These are phyloP conservation scores for Lasiodiplodia theobromae DNA, from an alignment of 2,329 filamentous ascomycete species.

Conservation along the genomic window DNA sequence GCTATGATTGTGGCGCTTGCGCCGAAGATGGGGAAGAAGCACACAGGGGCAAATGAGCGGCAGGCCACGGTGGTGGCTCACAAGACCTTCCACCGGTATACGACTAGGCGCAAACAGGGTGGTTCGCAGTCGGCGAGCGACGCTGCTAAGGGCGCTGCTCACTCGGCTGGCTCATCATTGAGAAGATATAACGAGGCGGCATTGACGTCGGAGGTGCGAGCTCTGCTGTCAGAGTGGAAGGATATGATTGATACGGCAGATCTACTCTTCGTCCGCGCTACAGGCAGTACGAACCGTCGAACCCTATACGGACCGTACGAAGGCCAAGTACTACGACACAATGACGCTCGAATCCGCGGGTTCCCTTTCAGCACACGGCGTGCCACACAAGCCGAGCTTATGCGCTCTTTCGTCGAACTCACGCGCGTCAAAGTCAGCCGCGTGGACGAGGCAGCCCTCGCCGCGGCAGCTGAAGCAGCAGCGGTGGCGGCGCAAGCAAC, in stretches of 20 bases:
- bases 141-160: conserved; percentile 88
- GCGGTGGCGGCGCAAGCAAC: conserved; percentile 45
- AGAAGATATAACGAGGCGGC: conserved; percentile 95
- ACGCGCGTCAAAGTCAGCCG: conserved; percentile 87
- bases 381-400: conserved; percentile 91
- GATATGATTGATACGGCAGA: conserved; percentile 82
- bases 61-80: conserved; percentile 90
- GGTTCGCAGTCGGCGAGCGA: conserved; percentile 95
- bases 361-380: conserved; percentile 94
- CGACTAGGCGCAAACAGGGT: conserved; percentile 93
- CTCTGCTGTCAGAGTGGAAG: conserved; percentile 84
- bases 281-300: conserved; percentile 82
- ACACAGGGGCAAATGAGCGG: conserved; percentile 75
- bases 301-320: conserved; percentile 94
- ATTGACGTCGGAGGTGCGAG: conserved; percentile 84
- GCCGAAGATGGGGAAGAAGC: conserved; percentile 76
- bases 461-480: conserved; percentile 55
- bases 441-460: conserved; percentile 71
- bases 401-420: conserved; percentile 92
- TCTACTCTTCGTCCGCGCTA: conserved; percentile 86
- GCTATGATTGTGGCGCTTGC: conserved; percentile 93
- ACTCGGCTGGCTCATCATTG: conserved; percentile 89
- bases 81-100: conserved; percentile 98
- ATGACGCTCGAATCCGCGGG: conserved; percentile 80
- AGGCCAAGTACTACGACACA: conserved; percentile 78